Evolutionary conservation across 768 basidiomycete genomes (phyloP), one percentile per base, ranked within the genome.

Genomic region (Coprinopsis strossmayeri): DNA sequence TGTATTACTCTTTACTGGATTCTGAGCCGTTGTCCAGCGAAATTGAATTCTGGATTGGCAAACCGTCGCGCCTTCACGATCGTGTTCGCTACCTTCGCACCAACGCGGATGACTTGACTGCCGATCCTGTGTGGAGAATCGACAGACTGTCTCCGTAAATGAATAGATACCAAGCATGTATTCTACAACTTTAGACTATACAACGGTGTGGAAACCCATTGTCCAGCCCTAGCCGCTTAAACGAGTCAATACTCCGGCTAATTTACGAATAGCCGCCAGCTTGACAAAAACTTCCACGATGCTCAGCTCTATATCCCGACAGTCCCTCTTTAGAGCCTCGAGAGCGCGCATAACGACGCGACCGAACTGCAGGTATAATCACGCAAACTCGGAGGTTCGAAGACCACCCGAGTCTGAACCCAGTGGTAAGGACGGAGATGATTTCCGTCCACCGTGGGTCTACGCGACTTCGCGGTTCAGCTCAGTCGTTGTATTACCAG

Each of bases 31-130:
- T 34, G 25, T 53, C 44, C 58, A 96, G 93, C 51, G 95, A 98
- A 68, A 74, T 98, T 44, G 95, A 98, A 61, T 97, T 97, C 64
- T 97, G 95, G 95, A 76, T 79, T n/a, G 95, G 95, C 25, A 87
- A 92, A 58, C 90, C 91, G n/a, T 94, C 91, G 21, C 78, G 95
- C 32, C 70, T 97, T 43, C 94, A 97, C 57, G 93, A 97, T 64
- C 83, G 94, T 37, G 79, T 95, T 52, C 80, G 79, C 21, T 92
- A 91, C 63, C 68, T 78, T 43, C 80, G 79, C n/a, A 61, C 66
- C 42, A 72, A 66, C 28, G 68, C 74, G 13, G 53, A 71, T 0
- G 74, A 77, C 11, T 77, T 76, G 37, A 61, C 69, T 20, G 71
- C 78, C 11, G 64, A 64, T 13, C 43, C 43, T 9, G 27, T 9